These are phyloP conservation scores for Colletotrichum sp. DNA, from an alignment of 2,329 filamentous ascomycete species.

Conservation along the genomic window DNA sequence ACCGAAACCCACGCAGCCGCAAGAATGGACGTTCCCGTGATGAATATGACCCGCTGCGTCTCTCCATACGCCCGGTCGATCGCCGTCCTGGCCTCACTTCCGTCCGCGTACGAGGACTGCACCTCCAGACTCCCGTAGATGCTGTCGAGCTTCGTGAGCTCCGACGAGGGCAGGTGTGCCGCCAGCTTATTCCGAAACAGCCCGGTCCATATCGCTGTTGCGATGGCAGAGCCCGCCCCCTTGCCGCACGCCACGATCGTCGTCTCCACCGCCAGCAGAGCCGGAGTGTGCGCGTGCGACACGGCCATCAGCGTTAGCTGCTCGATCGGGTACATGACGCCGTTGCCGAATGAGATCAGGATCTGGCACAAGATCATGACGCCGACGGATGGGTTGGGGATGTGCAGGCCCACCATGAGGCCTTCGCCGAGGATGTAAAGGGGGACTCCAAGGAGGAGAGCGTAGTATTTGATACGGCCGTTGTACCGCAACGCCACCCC, in stretches of 20 bases:
- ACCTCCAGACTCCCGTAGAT: conserved; percentile 39
- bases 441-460: neutral
- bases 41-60: conserved; percentile 45
- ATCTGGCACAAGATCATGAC: neutral
- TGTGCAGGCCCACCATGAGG: neutral
- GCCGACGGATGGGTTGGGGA: neutral
- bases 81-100: conserved; percentile 42
- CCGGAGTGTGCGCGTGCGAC: conserved; percentile 30
- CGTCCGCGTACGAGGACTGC: conserved; percentile 44
- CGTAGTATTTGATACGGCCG: neutral
- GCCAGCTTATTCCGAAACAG: conserved; percentile 33
- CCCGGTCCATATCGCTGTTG: conserved; percentile 36
- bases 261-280: conserved; percentile 17
- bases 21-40: conserved; percentile 34
- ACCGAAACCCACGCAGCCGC: conserved; percentile 30
- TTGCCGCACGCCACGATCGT: conserved; percentile 34
- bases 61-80: conserved; percentile 42
- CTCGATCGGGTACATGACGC: neutral
- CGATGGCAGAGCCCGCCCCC: conserved; percentile 33
- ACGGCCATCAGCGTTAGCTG: neutral
- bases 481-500: neutral
- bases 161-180: neutral
- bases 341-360: neutral
- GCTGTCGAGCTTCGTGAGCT: conserved; percentile 40
- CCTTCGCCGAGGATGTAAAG: neutral